Evolutionary conservation across 1,284 basidiomycete species (phyloP).

Genomic region (Cryptococcus sp.): DNA sequence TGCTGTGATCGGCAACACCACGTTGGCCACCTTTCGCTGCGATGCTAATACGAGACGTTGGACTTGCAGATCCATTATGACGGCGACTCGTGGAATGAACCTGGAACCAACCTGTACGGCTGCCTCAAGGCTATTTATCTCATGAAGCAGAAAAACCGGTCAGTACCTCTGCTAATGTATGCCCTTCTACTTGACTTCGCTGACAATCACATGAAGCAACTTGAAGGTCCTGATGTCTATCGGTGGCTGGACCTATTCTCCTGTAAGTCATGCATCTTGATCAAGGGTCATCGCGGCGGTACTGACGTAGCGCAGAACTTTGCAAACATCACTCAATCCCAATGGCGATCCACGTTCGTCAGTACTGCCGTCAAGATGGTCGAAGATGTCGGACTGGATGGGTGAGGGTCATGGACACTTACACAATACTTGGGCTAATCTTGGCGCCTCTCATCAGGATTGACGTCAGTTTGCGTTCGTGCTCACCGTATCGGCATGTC

Average conservation of each 20-base stretch:
- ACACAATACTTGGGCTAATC: not conserved
- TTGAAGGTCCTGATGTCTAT: slow-evolving; percentile 76
- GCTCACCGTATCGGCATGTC: slow-evolving; percentile 51
- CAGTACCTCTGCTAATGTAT: slow-evolving; percentile 4
- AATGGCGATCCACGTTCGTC: slow-evolving; percentile 69
- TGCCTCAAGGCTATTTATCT: slow-evolving; percentile 85
- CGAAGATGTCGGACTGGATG: slow-evolving; percentile 86
- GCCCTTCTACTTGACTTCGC: not conserved
- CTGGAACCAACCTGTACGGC: slow-evolving; percentile 77
- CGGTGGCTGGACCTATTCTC: slow-evolving; percentile 87
- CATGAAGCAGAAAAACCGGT: slow-evolving; percentile 72
- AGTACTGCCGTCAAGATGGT: slow-evolving; percentile 69
- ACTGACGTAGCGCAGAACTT: slow-evolving; percentile 43
- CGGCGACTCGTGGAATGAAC: slow-evolving; percentile 86
- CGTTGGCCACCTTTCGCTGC: not conserved
- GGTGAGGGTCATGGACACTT: slow-evolving; percentile 57
- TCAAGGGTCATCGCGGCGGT: not conserved
- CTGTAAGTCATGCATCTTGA: slow-evolving; percentile 45
- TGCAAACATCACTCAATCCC: slow-evolving; percentile 60
- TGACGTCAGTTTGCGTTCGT: slow-evolving; percentile 65
- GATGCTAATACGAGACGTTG: not conserved
- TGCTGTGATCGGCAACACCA: not conserved
- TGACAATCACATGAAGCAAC: slow-evolving; percentile 56
- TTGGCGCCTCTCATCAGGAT: slow-evolving; percentile 42
- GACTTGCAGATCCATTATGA: slow-evolving; percentile 60